Evolutionary conservation across 768 basidiomycete genomes (phyloP).

Genomic region (Suillus alpinus): DNA sequence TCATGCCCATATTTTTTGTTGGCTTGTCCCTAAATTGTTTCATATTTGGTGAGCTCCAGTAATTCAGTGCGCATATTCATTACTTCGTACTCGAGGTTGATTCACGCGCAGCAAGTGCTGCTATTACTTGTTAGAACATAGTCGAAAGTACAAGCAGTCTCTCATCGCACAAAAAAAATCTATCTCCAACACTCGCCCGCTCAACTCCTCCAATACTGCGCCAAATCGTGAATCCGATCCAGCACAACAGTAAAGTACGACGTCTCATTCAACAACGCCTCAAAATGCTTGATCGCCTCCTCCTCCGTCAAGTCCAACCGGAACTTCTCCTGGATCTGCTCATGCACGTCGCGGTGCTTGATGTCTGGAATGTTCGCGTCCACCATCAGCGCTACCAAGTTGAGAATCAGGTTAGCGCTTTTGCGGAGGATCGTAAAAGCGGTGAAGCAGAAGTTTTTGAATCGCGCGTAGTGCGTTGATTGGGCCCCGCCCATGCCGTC

Average conservation of each 20-base stretch:
- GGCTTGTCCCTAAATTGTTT: no score
- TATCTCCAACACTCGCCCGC: neutral
- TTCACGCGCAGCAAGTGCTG: neutral
- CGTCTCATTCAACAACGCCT: conserved; percentile 89
- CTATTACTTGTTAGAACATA: neutral
- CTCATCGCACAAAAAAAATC: neutral
- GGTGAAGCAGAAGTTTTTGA: conserved; percentile 97
- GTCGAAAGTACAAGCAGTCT: neutral
- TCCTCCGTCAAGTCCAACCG: conserved; percentile 91
- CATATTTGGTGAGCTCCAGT: no score
- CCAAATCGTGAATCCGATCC: conserved; percentile 90
- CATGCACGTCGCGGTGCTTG: conserved; percentile 83
- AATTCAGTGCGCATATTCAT: no score
- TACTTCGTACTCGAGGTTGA: no score
- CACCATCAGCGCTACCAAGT: conserved; percentile 94
- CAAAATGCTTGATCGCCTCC: conserved; percentile 96
- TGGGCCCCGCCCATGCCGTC: conserved; percentile 99
- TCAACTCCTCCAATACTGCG: conserved; percentile 84
- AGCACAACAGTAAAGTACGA: conserved; percentile 91
- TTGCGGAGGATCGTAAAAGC: conserved; percentile 95
- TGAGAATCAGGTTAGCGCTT: conserved; percentile 95
- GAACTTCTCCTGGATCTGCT: conserved; percentile 96
- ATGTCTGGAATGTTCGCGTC: conserved; percentile 98
- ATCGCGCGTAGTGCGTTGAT: conserved; percentile 92
- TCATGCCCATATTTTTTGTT: no score